A percentile compares a stretch with the other conserved stretches of the same genome.
Evolutionary conservation across 441 rosid genomes (phyloP).

Genomic region (Populus hybrid): DNA sequence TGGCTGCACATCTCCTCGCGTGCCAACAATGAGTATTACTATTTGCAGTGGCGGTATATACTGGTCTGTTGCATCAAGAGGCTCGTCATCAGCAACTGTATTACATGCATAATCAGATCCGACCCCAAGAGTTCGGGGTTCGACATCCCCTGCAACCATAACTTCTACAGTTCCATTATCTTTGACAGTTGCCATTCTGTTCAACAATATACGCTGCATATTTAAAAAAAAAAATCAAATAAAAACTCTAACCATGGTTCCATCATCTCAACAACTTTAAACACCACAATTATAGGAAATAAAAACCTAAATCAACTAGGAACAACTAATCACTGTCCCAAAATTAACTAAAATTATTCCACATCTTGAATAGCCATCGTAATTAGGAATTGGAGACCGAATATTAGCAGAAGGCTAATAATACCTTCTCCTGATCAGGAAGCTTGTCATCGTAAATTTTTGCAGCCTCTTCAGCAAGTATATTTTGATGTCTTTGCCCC

Average conservation of each 20-base stretch:
- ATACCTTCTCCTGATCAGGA: conserved; percentile 75
- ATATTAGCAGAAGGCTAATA: neutral
- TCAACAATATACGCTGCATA: conserved; percentile 78
- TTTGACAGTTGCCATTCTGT: conserved; percentile 92
- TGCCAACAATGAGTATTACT: conserved; percentile 94
- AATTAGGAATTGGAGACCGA: neutral
- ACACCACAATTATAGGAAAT: neutral
- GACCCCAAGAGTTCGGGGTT: conserved; percentile 40
- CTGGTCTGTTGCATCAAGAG: conserved; percentile 66
- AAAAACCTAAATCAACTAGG: neutral
- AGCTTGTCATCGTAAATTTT: conserved; percentile 70
- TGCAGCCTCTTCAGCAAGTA: conserved; percentile 78
- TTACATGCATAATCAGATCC: conserved; percentile 30
- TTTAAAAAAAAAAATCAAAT: conserved; percentile 22
- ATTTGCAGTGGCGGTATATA: conserved; percentile 85
- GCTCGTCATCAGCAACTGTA: conserved; percentile 52
- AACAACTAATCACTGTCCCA: neutral
- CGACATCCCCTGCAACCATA: conserved; percentile 78
- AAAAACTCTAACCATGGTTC: conserved; percentile 12
- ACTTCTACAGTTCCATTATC: conserved; percentile 93
- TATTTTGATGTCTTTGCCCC: conserved; percentile 44
- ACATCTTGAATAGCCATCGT: neutral
- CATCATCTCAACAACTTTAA: neutral
- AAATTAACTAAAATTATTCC: neutral
- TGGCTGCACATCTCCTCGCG: conserved; percentile 99